Base-by-base conservation (phyloP, 2,329 filamentous ascomycete genomes). In the Pyrenophora graminea region DNA sequence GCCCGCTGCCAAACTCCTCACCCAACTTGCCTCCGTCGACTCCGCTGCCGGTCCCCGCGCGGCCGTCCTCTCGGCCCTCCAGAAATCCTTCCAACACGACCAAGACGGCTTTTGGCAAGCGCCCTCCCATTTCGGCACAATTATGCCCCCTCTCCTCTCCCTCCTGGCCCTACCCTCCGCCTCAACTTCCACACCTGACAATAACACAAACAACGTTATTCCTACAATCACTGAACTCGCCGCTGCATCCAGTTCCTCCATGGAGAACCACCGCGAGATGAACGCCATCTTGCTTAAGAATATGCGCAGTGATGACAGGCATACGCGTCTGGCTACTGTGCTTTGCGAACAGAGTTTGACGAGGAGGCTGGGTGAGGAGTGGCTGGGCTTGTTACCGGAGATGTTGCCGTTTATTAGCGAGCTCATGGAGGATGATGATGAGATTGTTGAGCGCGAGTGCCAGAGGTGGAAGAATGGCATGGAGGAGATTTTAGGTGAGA, bases 391-490 rank as follows among this genome's bases (percentile, higher is more conserved):
- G 78, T 74, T 97, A 69, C 91, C 93, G 0, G 94, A 99, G 81
- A 97, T 97, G 88, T 77, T 99, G 71, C 93, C 95, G 17, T 90
- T 93, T 59, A 96, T 99, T 64, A 95, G 90, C 67, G 94, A 99
- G 77, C 74, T 96, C 67, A 88, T 96, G 76, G 94, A 99, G 70
- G 94, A 99, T 71, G 94, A 97, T 62, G 92, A 97, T 68, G 94
- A 97, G 76, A 81, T 82, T 23, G 93, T 99, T 19, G 94, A 99
- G 78, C 80, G 85, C 68, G 92, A 96, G 78, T 93, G 91, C 32
- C 84, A 92, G 69, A 81, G 85, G 66, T 97, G 94, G 93, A 94
- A 97, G 63, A 83, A 87, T 69, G 86, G 86, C 75, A 95, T 99
- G 69, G 93, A 97, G 76, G 86, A 84, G 39, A 88, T 95, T 25